Evolutionary conservation across 2,329 filamentous ascomycete species (phyloP), one percentile per base, ranked within the genome.

Genomic region (Chrysosporium queenslandicum): DNA sequence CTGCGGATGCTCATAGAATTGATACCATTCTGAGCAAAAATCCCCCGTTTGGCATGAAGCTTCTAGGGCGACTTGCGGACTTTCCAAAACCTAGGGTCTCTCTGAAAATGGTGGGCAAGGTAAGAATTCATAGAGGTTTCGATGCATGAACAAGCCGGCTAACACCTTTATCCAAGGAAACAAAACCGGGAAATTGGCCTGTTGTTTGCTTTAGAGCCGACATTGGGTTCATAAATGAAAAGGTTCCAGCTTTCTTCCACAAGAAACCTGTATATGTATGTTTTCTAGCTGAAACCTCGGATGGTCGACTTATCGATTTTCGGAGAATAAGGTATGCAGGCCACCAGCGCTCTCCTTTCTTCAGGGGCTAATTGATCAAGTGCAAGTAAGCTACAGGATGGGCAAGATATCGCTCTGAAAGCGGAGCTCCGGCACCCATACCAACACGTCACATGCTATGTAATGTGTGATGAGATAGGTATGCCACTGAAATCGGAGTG

Each of bases 391-490:
- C 65, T 95, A 7, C 73, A 77, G n/a, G 75, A 74, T 4, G 77
- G 76, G 0, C 78, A 83, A 21, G 77, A 82, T 8, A 63, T 89
- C 1, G 66, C 73, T 0, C 83, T 85, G 56, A 77, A 69, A 18
- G 77, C 82, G 0, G 69, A 77, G 0, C 64, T 88, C 18, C 75
- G 66, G 1, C 70, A 70, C 3, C 64, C 72, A 0, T 76, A 78
- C 16, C 78, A 84, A 53, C 69, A 75, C 2, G 77, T 92, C 30
- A 75, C 75, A 21, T 87, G 82, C 55, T 80, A 83, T 62, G 74
- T 90, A 46, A 86, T 87, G 66, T 97, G 90, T 58, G 91, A 96
- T 68, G 83, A 88, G 40, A 85, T 97, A 60, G 87, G 78, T 79
- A 65, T 56, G 68, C 54, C 6, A 37, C 16, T 7, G 8, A 18